A percentile compares a stretch with the other conserved stretches of the same genome.
phyloP scores from a whole-genome alignment of 2,329 filamentous ascomycete genomes.

The Aureobasidium sp. region DNA sequence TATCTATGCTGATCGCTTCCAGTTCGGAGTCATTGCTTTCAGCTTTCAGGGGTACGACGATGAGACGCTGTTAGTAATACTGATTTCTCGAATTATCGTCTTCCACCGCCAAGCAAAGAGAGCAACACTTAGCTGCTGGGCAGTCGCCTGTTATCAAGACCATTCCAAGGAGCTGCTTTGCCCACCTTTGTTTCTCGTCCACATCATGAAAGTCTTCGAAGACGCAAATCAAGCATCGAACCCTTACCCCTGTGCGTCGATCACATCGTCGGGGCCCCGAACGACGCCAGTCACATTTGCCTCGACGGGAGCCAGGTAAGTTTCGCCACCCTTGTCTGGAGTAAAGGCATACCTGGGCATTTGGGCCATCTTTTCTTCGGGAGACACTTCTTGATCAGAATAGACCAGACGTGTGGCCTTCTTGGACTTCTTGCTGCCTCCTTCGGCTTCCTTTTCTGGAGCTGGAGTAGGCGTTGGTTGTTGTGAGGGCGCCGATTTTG shows the following conservation, averaged over 20 bases:
- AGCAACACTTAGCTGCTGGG: constrained; percentile 16
- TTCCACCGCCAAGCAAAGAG: constrained; percentile 7
- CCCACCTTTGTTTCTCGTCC: constrained; percentile 12
- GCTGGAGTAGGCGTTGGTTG: constrained; percentile 8
- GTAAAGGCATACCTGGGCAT: constrained; percentile 68
- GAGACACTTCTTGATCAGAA: constrained; percentile 69
- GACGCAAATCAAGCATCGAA: neutral
- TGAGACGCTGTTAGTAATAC: constrained; percentile 1
- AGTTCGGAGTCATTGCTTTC: neutral
- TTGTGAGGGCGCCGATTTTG: constrained; percentile 14
- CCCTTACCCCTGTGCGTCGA: constrained; percentile 14
- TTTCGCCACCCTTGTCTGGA: constrained; percentile 38
- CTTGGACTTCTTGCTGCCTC: constrained; percentile 42
- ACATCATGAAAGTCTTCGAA: neutral
- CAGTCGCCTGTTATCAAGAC: neutral
- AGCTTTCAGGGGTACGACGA: neutral
- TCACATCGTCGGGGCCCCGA: constrained; percentile 17
- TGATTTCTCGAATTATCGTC: neutral
- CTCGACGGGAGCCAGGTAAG: constrained; percentile 23
- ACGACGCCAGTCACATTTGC: constrained; percentile 21
- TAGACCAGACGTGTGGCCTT: constrained; percentile 67
- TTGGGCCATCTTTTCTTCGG: constrained; percentile 82
- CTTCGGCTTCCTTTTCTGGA: constrained; percentile 13
- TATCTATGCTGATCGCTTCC: constrained; percentile 12
- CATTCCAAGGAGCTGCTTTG: constrained; percentile 1